Evolutionary conservation across 257 asterid genomes (phyloP).

Genomic region (Rubia yunnanensis): DNA sequence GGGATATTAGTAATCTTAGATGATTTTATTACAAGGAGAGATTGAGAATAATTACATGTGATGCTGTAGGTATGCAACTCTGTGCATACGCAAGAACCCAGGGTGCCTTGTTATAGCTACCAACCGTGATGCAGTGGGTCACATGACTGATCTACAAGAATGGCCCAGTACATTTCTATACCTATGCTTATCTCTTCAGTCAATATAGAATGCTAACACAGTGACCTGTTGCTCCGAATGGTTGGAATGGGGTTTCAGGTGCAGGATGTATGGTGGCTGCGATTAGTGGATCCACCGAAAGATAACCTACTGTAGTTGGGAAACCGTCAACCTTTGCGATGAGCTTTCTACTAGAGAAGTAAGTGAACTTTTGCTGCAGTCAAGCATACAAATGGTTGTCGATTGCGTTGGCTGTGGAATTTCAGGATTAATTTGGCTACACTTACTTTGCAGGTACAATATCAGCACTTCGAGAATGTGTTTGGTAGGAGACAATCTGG

Average conservation of each 20-base stretch:
- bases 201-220: background rate
- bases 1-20: too few relatives aligned
- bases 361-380: too few relatives aligned
- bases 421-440: background rate
- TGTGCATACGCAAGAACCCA: constrained; percentile 92
- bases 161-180: constrained; percentile 56
- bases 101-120: constrained; percentile 93
- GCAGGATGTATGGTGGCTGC: constrained; percentile 99
- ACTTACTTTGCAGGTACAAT: constrained; percentile 41
- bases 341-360: constrained; percentile 75
- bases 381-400: background rate
- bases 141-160: constrained; percentile 79
- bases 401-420: background rate
- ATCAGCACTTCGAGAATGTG: constrained; percentile 79
- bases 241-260: constrained; percentile 37
- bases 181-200: too few relatives aligned
- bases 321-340: constrained; percentile 89
- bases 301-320: constrained; percentile 80
- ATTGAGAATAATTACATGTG: background rate
- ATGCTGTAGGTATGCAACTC: constrained; percentile 67
- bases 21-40: too few relatives aligned
- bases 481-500: constrained; percentile 92
- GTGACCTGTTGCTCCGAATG: background rate
- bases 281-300: constrained; percentile 72
- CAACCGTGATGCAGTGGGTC: constrained; percentile 80